phyloP scores from a whole-genome alignment of 345 rosid species.

The Lumnitzera racemosa region DNA sequence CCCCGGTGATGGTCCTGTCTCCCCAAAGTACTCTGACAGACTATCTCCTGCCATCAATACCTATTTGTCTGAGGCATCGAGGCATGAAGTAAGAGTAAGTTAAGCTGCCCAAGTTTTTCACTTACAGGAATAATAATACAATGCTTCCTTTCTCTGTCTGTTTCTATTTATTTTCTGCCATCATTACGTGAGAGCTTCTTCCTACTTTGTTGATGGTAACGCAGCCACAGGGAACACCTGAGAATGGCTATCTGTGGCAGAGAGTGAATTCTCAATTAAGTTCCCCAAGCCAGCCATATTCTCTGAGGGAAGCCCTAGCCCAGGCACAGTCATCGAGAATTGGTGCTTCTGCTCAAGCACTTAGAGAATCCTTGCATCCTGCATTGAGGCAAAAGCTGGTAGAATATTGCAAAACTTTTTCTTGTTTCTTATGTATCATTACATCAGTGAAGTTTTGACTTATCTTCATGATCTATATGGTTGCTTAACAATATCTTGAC shows the following conservation, averaged over 20 bases:
- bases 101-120: neutral
- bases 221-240: conserved; percentile 96
- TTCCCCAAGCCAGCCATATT: conserved; percentile 98
- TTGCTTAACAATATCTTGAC: conserved; percentile 9
- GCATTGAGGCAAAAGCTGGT: conserved; percentile 94
- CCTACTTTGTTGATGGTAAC: conserved; percentile 7
- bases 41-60: conserved; percentile 95
- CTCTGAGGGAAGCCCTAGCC: conserved; percentile 95
- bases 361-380: conserved; percentile 94
- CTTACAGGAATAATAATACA: neutral
- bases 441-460: neutral
- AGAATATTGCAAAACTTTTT: conserved; percentile 11
- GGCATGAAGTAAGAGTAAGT: conserved; percentile 91
- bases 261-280: conserved; percentile 96
- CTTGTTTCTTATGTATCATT: conserved; percentile 2
- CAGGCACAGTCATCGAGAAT: conserved; percentile 98
- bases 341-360: conserved; percentile 98
- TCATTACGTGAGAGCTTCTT: neutral
- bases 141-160: neutral
- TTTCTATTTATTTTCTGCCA: conserved; percentile 1
- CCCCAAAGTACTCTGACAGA: conserved; percentile 95
- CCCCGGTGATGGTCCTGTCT: conserved; percentile 76
- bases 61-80: conserved; percentile 93
- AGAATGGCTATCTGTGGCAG: conserved; percentile 87
- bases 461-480: neutral